Evolutionary conservation across 2,329 filamentous ascomycete genomes (phyloP).

Genomic region (Cercospora zeae-maydis): DNA sequence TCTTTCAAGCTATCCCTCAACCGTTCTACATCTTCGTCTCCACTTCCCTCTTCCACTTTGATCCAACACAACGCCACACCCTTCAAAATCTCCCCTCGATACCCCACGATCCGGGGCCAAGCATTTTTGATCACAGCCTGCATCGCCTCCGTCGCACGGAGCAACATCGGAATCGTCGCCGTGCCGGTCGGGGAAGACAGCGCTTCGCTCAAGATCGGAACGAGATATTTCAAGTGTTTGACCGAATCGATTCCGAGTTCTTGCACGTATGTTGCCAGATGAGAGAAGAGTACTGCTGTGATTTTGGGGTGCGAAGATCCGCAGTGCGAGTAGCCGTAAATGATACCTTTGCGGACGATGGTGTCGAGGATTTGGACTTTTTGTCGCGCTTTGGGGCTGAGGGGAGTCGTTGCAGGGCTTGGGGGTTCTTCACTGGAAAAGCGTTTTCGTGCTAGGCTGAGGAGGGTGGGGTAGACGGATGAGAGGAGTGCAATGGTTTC

Average conservation of each 20-base stretch:
- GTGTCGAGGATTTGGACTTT: constrained; percentile 43
- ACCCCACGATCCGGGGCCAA: constrained; percentile 65
- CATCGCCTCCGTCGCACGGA: constrained; percentile 53
- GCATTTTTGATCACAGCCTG: constrained; percentile 58
- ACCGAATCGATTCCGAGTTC: constrained; percentile 60
- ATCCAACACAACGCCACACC: constrained; percentile 48
- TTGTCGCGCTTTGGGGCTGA: constrained; percentile 36
- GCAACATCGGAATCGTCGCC: constrained; percentile 58
- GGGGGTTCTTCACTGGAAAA: constrained; percentile 30
- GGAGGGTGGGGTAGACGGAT: constrained; percentile 64
- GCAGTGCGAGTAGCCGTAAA: constrained; percentile 53
- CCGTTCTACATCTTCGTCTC: neutral
- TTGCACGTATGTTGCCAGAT: constrained; percentile 50
- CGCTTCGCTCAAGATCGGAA: constrained; percentile 63
- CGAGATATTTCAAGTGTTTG: constrained; percentile 66
- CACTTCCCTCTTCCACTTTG: constrained; percentile 12
- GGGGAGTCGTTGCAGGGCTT: constrained; percentile 17
- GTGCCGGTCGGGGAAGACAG: constrained; percentile 71
- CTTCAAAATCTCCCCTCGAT: constrained; percentile 62
- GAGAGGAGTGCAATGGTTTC: constrained; percentile 65
- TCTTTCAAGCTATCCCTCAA: constrained; percentile 24
- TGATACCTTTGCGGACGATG: constrained; percentile 43
- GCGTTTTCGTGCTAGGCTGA: constrained; percentile 52
- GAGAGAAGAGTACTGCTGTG: constrained; percentile 53
- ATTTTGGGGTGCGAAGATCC: constrained; percentile 55